Evolutionary conservation across 208 protist species (phyloP), one percentile per base, ranked within the genome.

Genomic region (Sergeia podlipaevii): DNA sequence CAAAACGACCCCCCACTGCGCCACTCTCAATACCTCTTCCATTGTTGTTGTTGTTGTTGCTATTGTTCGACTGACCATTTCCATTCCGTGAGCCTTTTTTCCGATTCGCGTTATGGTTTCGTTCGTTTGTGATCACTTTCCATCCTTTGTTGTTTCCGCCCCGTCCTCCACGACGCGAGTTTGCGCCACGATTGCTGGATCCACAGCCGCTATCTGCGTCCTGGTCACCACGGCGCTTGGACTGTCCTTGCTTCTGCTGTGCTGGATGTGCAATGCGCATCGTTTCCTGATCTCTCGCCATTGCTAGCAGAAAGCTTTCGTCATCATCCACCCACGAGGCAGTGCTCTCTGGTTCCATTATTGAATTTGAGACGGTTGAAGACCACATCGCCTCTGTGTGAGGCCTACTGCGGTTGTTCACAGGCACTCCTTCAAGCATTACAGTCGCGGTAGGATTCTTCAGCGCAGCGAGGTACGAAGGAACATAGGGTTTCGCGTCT

Each of bases 271-370:
- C n/a, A n/a, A n/a, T n/a, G n/a, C n/a, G n/a, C 8, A 21, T 29
- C 29, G 8, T 34, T 15, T 44, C 48, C 4, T 17, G 15, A 2
- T 49, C 13, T 15, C 47, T 53, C n/a, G 26, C 52, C 37, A 81
- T 64, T 30, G 52, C 61, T 30, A 70, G 60, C 15, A 81, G 46
- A 53, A 81, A 81, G 43, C 48, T 56, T 33, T 77, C 57, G 50
- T 81, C 74, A 47, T 81, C 74, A 43, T 81, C 74, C 2, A 65
- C 74, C 74, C 74, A 81, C 13, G 61, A 75, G 38, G 68, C 65
- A 15, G 53, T 60, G 39, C 57, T 70, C 48, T 80, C 63, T 13
- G 52, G 51, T 20, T 74, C 65, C 47, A 77, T 24, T n/a, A 59
- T 58, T 6, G 67, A 74, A 33, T 59, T 80, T 3, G 74, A 74